Percentiles rank a stretch among this genome's conserved stretches.
Conservation (phyloP, 495 filamentous ascomycete genomes). For the Penicillium psychrofluorescens region DNA sequence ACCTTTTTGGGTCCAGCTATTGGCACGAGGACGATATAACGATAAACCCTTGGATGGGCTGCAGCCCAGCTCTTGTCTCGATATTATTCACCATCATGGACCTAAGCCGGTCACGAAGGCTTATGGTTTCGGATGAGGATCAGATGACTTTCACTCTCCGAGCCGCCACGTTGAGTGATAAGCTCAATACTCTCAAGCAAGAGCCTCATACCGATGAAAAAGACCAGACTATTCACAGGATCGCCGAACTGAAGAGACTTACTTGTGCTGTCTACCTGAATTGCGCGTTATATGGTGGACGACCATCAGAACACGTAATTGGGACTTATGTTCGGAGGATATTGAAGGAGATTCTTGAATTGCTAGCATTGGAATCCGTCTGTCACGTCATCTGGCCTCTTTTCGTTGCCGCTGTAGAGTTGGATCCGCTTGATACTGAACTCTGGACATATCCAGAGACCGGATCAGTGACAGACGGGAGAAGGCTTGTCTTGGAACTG, state of each 20-base stretch:
- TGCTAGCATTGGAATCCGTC: conserved; percentile 1
- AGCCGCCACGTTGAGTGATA: conserved; percentile 1
- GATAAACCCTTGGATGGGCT: conserved; percentile 10
- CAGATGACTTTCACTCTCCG: neutral
- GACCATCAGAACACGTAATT: conserved; percentile 2
- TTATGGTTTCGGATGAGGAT: neutral
- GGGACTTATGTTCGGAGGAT: neutral
- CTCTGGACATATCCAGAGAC: conserved; percentile 1
- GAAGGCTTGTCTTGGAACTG: conserved; percentile 4
- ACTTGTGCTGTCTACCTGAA: conserved; percentile 8
- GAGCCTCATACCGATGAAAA: neutral
- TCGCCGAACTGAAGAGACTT: conserved; percentile 11
- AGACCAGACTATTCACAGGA: conserved; percentile 2
- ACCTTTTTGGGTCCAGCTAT: conserved; percentile 12
- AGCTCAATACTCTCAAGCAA: neutral
- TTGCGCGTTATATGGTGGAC: conserved; percentile 10
- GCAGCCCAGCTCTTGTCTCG: conserved; percentile 8
- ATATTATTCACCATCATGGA: conserved; percentile 10
- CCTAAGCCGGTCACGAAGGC: conserved; percentile 6
- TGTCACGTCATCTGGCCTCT: conserved; percentile 9
- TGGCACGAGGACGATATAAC: conserved; percentile 8
- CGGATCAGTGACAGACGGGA: neutral
- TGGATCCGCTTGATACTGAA: conserved; percentile 9
- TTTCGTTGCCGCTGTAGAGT: conserved; percentile 16
- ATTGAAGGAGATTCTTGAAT: conserved; percentile 1